phyloP scores from a whole-genome alignment of 768 basidiomycete species.

The Tricholoma matsutake region DNA sequence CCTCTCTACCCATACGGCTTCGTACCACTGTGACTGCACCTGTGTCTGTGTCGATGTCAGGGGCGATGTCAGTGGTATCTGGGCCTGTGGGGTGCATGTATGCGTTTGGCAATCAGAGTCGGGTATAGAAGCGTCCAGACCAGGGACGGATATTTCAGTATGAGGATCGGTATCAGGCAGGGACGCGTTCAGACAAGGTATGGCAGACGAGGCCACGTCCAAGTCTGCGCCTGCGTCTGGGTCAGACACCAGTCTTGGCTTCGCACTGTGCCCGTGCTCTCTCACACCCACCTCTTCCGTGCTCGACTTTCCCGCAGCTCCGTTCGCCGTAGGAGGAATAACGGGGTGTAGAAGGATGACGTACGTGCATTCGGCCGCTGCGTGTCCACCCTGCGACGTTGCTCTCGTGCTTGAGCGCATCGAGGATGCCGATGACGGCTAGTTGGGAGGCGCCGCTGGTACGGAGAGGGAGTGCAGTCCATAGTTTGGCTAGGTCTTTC shows the following conservation, averaged over 20 bases:
- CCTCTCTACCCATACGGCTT: conserved; percentile 44
- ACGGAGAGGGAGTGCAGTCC: too few relatives aligned
- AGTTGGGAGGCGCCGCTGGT: too few relatives aligned
- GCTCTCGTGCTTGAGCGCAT: conserved; percentile 52
- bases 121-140: too few relatives aligned
- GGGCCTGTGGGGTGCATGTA: too few relatives aligned
- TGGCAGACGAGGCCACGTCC: too few relatives aligned
- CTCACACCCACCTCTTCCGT: not conserved
- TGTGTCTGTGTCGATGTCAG: conserved; percentile 6
- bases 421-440: conserved; percentile 66
- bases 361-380: conserved; percentile 26
- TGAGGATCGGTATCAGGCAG: not conserved
- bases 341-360: too few relatives aligned
- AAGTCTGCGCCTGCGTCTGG: not conserved
- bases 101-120: too few relatives aligned
- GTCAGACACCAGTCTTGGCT: not conserved
- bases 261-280: not conserved
- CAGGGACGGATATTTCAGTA: not conserved
- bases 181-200: too few relatives aligned
- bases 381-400: conserved; percentile 70
- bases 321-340: not conserved
- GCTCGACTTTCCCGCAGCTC: too few relatives aligned
- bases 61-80: not conserved
- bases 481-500: too few relatives aligned
- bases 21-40: conserved; percentile 57